Percentiles rank a stretch among this genome's conserved stretches.
Conservation (phyloP, 1,284 basidiomycete genomes). For the Pseudozyma hubeiensis region DNA sequence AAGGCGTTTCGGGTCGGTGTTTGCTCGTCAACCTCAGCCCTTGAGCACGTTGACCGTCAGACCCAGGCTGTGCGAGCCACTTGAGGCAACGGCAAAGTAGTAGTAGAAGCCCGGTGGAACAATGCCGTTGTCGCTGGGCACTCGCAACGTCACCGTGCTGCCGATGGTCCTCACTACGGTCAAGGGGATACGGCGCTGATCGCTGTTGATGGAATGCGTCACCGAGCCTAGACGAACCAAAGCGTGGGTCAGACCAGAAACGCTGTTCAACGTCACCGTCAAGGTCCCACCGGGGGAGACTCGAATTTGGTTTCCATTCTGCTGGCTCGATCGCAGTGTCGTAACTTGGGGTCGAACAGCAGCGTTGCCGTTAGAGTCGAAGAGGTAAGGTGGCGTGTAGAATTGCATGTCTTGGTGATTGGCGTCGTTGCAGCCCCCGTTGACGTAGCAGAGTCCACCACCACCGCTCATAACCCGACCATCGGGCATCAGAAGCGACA, state of each 20-base stretch:
- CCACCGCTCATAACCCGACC: conserved; percentile 10
- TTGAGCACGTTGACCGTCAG: conserved; percentile 9
- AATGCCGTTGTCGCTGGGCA: conserved; percentile 4
- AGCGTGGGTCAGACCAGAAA: neutral
- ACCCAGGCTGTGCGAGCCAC: conserved; percentile 3
- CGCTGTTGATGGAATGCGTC: conserved; percentile 5
- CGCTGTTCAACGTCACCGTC: conserved; percentile 4
- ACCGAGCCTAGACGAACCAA: conserved; percentile 1
- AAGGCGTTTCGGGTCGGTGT: too few relatives aligned
- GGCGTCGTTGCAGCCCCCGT: neutral
- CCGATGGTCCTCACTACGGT: neutral
- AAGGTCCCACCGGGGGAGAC: conserved; percentile 6
- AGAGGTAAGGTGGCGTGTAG: conserved; percentile 7
- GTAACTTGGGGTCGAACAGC: neutral
- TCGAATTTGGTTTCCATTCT: conserved; percentile 4
- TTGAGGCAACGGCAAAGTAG: conserved; percentile 8
- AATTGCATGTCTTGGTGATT: conserved; percentile 8
- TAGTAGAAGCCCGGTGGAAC: conserved; percentile 3
- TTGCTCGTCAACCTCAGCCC: neutral
- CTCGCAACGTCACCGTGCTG: conserved; percentile 4
- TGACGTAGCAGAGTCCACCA: conserved; percentile 3
- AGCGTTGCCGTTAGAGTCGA: conserved; percentile 3
- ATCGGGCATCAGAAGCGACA: conserved; percentile 5
- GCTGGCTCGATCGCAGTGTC: conserved; percentile 5
- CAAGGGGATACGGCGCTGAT: conserved; percentile 5